Evolutionary conservation across 2,329 filamentous ascomycete genomes (phyloP), one percentile per base, ranked within the genome.

Genomic region (Aspergillus aculeatinus): DNA sequence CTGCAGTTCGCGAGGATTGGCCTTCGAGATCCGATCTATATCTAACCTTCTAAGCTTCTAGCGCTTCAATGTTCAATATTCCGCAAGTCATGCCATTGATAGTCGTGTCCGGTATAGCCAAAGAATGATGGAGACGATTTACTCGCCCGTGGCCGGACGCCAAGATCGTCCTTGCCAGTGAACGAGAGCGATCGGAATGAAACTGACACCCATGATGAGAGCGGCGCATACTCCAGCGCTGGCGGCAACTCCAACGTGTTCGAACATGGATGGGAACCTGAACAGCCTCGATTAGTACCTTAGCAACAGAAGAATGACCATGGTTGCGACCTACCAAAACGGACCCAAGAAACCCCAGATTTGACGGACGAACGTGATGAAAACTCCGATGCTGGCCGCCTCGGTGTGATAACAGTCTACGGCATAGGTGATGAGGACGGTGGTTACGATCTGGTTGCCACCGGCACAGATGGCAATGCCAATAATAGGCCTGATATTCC

Each of bases 401-500:
- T 87, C 81, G 42, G 82, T 76, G 0, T 77, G 79, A 65, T 85
- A 82, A 65, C 83, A 85, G 67, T 88, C 85, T 3, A 88, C 80
- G 0, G 85, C 81, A 68, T 74, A 88, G 0, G 86, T 88, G 57
- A 87, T 82, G 60, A 87, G 71, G 1, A 87, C 82, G 0, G 86
- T 88, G 2, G 86, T 87, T 25, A 88, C 79, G 31, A 88, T 81
- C 70, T 88, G 86, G 63, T 87, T 87, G 1, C 86, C 86, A 4
- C 77, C 81, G 0, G 80, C 81, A 0, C 77, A 78, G 59, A 84
- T 80, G 4, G 78, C 85, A 10, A 79, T 80, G 9, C 85, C 85
- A 11, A 87, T 70, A 16, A 87, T 75, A 0, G 85, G 86, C 0
- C 81, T 82, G 19, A 87, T 79, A 23, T 83, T 83, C 82, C 83